Conservation (phyloP, 2,329 filamentous ascomycete species). For the Diaporthe sp. region DNA sequence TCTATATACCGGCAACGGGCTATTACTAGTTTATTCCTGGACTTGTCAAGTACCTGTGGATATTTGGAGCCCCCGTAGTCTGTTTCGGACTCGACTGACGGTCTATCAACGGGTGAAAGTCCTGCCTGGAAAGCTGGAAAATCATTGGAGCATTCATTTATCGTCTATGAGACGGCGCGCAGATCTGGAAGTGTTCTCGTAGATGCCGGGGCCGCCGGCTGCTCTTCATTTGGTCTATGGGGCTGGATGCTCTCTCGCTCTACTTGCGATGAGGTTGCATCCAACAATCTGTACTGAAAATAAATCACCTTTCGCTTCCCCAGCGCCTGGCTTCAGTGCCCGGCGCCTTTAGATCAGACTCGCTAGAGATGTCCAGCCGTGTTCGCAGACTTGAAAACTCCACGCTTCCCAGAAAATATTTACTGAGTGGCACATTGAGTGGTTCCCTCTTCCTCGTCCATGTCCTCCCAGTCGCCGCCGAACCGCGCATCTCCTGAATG, state of each 20-base stretch:
- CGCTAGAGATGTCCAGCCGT: not conserved
- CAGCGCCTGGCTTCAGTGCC: not conserved
- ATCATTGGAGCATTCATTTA: not conserved
- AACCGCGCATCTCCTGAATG: slow-evolving; percentile 77
- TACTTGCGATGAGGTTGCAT: slow-evolving; percentile 4
- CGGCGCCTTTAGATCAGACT: not conserved
- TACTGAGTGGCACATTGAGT: slow-evolving; percentile 83
- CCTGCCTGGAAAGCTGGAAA: not conserved
- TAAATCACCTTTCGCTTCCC: not conserved
- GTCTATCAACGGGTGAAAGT: not conserved
- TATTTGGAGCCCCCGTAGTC: too few relatives aligned
- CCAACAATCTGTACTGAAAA: slow-evolving; percentile 17
- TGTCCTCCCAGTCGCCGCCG: slow-evolving; percentile 78
- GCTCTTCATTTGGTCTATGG: slow-evolving; percentile 34
- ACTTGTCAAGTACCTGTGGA: not conserved
- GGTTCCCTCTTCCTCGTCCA: slow-evolving; percentile 75
- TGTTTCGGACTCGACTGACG: not conserved
- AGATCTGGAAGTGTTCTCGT: not conserved
- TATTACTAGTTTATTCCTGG: not conserved
- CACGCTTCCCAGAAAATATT: slow-evolving; percentile 45
- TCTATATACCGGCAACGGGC: not conserved
- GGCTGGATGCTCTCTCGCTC: slow-evolving; percentile 7
- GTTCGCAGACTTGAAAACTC: slow-evolving; percentile 14
- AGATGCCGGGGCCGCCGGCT: not conserved
- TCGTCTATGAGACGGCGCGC: too few relatives aligned